These are phyloP conservation scores for Diaporthe caulivora DNA, from an alignment of 2,329 filamentous ascomycete species.

Conservation along the genomic window DNA sequence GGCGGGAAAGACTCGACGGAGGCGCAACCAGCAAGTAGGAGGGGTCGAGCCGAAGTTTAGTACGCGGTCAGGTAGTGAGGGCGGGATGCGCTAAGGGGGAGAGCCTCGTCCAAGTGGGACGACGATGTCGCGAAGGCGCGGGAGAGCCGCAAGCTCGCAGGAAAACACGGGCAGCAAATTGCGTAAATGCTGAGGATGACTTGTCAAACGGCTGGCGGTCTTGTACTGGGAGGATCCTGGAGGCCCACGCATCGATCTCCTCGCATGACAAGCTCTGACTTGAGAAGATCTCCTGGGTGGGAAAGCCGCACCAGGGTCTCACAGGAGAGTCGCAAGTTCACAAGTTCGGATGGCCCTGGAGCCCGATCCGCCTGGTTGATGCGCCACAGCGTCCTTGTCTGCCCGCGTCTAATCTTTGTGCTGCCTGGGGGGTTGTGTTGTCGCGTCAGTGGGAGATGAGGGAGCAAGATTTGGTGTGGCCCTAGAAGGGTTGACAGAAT, in stretches of 20 bases:
- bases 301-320: slow-evolving; percentile 58
- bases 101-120: slow-evolving; percentile 37
- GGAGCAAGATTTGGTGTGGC: slow-evolving; percentile 36
- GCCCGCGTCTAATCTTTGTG: slow-evolving; percentile 37
- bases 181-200: slow-evolving; percentile 42
- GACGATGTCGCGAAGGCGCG: slow-evolving; percentile 42
- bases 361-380: slow-evolving; percentile 36
- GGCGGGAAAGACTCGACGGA: slow-evolving; percentile 34
- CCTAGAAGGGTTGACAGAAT: slow-evolving; percentile 36
- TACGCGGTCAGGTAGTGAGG: slow-evolving; percentile 35
- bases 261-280: slow-evolving; percentile 40
- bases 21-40: slow-evolving; percentile 22
- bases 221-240: slow-evolving; percentile 46
- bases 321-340: slow-evolving; percentile 44
- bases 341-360: slow-evolving; percentile 38
- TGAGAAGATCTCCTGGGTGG: slow-evolving; percentile 45
- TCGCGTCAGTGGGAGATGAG: slow-evolving; percentile 37
- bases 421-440: slow-evolving; percentile 27
- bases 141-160: slow-evolving; percentile 41
- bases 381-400: slow-evolving; percentile 38
- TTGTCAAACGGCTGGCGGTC: slow-evolving; percentile 42
- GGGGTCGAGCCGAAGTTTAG: slow-evolving; percentile 38
- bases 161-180: slow-evolving; percentile 42
- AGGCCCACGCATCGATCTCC: slow-evolving; percentile 41
- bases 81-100: slow-evolving; percentile 37